A percentile compares a stretch with the other conserved stretches of the same genome.
Evolutionary conservation across 2,329 filamentous ascomycete species (phyloP).

Genomic region (Colletotrichum sp.): DNA sequence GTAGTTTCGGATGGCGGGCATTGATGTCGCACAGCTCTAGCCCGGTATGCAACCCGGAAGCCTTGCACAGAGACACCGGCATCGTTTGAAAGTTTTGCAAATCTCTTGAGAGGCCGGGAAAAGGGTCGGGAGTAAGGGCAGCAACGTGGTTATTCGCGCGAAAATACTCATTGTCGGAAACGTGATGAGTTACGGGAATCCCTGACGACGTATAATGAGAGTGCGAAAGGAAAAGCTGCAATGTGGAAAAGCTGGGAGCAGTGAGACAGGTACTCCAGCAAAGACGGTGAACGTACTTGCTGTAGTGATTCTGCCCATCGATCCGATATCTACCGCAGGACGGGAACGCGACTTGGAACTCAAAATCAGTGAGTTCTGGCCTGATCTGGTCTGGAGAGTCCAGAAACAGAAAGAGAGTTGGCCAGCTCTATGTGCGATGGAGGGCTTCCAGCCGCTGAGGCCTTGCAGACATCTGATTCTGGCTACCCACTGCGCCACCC

Average conservation of each 20-base stretch:
- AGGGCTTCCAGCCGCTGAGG: too few relatives aligned
- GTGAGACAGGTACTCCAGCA: neutral
- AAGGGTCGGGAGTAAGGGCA: neutral
- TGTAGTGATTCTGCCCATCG: neutral
- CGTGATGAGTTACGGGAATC: neutral
- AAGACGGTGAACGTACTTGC: neutral
- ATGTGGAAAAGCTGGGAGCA: neutral
- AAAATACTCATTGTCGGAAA: neutral
- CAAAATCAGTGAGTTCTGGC: too few relatives aligned
- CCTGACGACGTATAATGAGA: neutral
- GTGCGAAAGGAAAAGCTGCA: neutral
- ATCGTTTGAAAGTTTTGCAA: neutral
- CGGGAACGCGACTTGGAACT: neutral
- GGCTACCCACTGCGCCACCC: too few relatives aligned
- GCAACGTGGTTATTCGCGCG: neutral
- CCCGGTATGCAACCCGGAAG: neutral
- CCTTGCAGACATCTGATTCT: too few relatives aligned
- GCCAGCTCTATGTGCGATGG: too few relatives aligned
- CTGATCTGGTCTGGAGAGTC: too few relatives aligned
- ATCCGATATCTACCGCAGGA: neutral
- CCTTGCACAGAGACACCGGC: neutral
- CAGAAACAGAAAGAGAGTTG: too few relatives aligned
- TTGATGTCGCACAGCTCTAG: neutral
- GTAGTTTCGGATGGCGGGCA: neutral
- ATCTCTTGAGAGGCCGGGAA: neutral